A percentile compares a stretch with the other conserved stretches of the same genome.
These are phyloP conservation scores for Curvularia sp. DNA, from an alignment of 2,329 filamentous ascomycete species.

Conservation along the genomic window DNA sequence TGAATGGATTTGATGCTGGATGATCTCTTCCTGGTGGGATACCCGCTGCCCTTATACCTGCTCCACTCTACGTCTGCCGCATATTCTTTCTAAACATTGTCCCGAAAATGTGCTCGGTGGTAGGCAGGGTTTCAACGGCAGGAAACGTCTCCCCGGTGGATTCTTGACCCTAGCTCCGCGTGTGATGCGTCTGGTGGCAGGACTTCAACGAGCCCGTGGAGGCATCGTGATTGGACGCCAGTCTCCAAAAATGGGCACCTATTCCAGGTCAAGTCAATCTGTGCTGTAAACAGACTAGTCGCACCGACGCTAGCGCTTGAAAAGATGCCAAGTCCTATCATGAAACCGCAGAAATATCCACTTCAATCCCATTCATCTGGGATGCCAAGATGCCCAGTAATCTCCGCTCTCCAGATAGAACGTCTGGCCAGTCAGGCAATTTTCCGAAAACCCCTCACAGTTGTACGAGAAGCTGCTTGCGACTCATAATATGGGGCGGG, in stretches of 20 bases:
- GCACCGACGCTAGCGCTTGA: conserved; percentile 12
- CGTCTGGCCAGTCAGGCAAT: conserved; percentile 13
- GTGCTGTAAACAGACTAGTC: conserved; percentile 12
- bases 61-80: not conserved
- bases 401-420: conserved; percentile 11
- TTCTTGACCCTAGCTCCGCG: conserved; percentile 1
- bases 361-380: conserved; percentile 5
- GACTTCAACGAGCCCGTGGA: not conserved
- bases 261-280: conserved; percentile 5
- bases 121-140: not conserved
- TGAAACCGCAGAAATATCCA: conserved; percentile 22
- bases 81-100: not conserved
- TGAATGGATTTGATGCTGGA: conserved; percentile 29
- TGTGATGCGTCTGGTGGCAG: conserved; percentile 4
- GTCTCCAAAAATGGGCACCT: not conserved
- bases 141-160: not conserved
- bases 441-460: conserved; percentile 9
- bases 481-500: conserved; percentile 3
- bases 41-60: conserved; percentile 23
- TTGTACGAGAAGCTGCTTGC: not conserved
- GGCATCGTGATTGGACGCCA: not conserved
- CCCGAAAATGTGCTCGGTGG: conserved; percentile 7
- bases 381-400: conserved; percentile 8
- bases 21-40: conserved; percentile 12
- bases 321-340: conserved; percentile 11